phyloP scores from a whole-genome alignment of 352 stramenopile genomes.

The Elongisporangium anandrum region DNA sequence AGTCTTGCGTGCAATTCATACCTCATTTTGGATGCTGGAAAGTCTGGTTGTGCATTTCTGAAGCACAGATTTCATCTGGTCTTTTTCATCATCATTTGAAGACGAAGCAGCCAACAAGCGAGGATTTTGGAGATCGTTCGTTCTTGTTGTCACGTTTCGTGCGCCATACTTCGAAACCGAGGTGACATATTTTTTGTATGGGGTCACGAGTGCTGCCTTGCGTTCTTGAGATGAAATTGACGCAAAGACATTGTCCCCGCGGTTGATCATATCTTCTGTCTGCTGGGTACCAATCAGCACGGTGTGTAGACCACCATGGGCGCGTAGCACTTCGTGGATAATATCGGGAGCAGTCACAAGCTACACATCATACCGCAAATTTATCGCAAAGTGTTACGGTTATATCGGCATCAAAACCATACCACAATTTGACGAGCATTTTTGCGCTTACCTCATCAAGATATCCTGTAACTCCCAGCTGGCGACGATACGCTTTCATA shows the following conservation, averaged over 20 bases:
- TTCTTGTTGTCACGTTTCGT: constrained; percentile 79
- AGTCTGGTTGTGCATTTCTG: constrained; percentile 35
- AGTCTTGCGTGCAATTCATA: too few relatives aligned
- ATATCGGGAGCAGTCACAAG: constrained; percentile 78
- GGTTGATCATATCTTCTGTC: constrained; percentile 80
- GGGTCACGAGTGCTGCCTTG: constrained; percentile 76
- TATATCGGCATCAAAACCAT: background rate
- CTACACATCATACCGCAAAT: constrained; percentile 22
- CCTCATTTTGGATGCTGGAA: constrained; percentile 49
- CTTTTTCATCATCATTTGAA: constrained; percentile 75
- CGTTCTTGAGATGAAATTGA: constrained; percentile 45
- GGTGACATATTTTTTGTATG: constrained; percentile 85
- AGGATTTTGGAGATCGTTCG: constrained; percentile 72
- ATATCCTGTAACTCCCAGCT: constrained; percentile 73
- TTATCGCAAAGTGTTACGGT: too few relatives aligned
- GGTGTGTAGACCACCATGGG: constrained; percentile 68
- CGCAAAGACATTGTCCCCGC: constrained; percentile 56
- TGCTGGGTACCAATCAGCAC: constrained; percentile 68
- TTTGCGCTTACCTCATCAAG: constrained; percentile 61
- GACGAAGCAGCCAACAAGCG: constrained; percentile 62
- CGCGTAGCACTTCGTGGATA: constrained; percentile 73
- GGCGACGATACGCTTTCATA: constrained; percentile 35
- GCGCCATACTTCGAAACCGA: constrained; percentile 85
- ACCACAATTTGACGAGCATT: background rate
- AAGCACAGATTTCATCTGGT: constrained; percentile 47